Evolutionary conservation across 2,329 filamentous ascomycete species (phyloP).

Genomic region (Exophiala aquamarina): DNA sequence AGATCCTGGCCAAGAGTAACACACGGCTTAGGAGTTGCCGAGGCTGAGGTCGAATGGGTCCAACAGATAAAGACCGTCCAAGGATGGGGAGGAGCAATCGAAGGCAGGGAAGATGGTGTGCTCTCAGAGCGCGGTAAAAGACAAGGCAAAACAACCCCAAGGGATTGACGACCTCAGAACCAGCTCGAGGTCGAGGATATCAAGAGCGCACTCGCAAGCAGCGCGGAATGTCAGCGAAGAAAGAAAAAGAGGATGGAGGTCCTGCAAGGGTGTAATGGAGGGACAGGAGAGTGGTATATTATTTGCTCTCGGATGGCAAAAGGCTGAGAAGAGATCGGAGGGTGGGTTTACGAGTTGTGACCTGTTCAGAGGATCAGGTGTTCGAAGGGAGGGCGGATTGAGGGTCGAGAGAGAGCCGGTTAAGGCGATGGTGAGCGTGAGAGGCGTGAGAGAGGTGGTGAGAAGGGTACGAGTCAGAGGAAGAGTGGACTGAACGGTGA

Average conservation of each 20-base stretch:
- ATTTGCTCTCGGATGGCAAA: constrained; percentile 18
- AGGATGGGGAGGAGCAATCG: constrained; percentile 15
- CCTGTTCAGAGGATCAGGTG: constrained; percentile 21
- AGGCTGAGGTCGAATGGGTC: constrained; percentile 23
- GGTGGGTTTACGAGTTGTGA: constrained; percentile 7
- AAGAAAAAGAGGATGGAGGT: constrained; percentile 16
- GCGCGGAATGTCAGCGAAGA: constrained; percentile 9
- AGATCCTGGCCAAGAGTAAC: constrained; percentile 20
- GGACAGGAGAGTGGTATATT: constrained; percentile 19
- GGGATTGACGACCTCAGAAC: constrained; percentile 13
- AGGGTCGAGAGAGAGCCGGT: constrained; percentile 6
- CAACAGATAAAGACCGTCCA: constrained; percentile 23
- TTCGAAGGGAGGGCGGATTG: constrained; percentile 21
- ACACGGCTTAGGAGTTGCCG: constrained; percentile 25
- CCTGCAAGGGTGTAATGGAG: constrained; percentile 22
- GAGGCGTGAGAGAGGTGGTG: constrained; percentile 26
- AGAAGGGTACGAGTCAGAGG: constrained; percentile 26
- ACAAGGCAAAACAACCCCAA: constrained; percentile 10
- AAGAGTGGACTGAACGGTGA: constrained; percentile 31
- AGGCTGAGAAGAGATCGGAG: constrained; percentile 4
- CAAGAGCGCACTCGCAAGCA: constrained; percentile 20
- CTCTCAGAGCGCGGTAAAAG: constrained; percentile 19
- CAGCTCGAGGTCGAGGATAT: constrained; percentile 18
- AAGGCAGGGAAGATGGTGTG: constrained; percentile 12
- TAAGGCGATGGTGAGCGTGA: constrained; percentile 16